Conservation (phyloP, 106 monocot species). For the Dendrobium huoshanense region DNA sequence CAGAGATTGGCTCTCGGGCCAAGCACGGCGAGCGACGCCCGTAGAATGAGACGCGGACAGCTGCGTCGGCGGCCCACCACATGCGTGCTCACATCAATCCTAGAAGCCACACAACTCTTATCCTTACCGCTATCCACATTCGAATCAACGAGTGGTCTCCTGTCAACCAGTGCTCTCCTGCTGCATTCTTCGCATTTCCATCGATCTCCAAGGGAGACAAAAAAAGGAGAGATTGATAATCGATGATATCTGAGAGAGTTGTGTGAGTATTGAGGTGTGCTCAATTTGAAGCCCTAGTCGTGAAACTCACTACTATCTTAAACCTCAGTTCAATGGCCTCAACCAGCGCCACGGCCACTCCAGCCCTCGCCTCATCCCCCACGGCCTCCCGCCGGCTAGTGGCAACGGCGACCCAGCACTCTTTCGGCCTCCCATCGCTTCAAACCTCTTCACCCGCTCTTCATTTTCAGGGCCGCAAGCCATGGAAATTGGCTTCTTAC, state of each 20-base stretch:
- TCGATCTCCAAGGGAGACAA: background rate
- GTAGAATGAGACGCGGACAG: too few relatives aligned
- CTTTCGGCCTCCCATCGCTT: background rate
- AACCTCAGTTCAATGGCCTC: background rate
- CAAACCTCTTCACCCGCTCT: background rate
- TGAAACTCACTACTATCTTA: background rate
- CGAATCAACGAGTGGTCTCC: background rate
- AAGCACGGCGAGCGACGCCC: too few relatives aligned
- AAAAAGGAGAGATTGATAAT: background rate
- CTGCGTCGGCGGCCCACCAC: too few relatives aligned
- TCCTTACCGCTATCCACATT: background rate
- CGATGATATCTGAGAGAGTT: background rate
- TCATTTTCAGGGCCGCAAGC: background rate
- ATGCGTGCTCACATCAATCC: too few relatives aligned
- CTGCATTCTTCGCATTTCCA: background rate
- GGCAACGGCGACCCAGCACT: background rate
- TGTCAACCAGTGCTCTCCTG: background rate
- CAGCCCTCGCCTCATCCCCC: background rate
- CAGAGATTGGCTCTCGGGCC: too few relatives aligned
- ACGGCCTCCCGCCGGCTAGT: background rate
- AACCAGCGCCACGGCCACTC: background rate
- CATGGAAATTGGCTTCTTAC: background rate
- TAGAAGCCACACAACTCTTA: background rate
- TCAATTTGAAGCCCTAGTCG: background rate
- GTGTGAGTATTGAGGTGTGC: background rate